phyloP scores from a whole-genome alignment of 805 yeast species.

The Candida odintsovae region DNA sequence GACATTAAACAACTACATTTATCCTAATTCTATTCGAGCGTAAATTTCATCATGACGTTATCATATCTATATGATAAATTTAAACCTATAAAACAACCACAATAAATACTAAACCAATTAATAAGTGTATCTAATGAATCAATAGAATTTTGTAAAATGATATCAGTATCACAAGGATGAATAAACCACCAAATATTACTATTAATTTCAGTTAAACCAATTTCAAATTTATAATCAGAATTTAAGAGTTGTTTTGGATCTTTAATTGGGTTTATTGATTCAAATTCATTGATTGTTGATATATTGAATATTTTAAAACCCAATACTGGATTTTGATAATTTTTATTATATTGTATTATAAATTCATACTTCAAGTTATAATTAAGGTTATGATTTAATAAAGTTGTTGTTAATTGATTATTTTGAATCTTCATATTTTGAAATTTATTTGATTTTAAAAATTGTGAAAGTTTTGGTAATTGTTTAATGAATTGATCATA shows the following conservation, averaged over 20 bases:
- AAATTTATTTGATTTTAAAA: neutral
- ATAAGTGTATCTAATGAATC: neutral
- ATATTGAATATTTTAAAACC: conserved; percentile 5
- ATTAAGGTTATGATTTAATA: neutral
- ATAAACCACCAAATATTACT: conserved; percentile 22
- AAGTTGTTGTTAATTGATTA: neutral
- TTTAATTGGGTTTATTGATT: neutral
- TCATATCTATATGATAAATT: neutral
- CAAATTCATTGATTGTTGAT: neutral
- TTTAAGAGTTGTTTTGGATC: neutral
- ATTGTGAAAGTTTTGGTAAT: neutral
- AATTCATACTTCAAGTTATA: neutral
- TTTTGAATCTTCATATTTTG: neutral
- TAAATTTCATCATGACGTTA: conserved; percentile 7
- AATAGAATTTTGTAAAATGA: conserved; percentile 21
- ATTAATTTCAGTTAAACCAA: neutral
- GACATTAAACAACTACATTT: too few relatives aligned
- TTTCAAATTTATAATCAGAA: neutral
- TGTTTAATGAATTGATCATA: neutral
- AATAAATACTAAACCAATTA: conserved; percentile 25
- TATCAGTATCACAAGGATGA: conserved; percentile 37
- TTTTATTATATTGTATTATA: neutral
- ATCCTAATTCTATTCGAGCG: too few relatives aligned
- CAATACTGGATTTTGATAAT: conserved; percentile 11
- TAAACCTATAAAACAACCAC: conserved; percentile 1